A percentile compares a stretch with the other conserved stretches of the same genome.
Evolutionary conservation across 306 rosid genomes (phyloP).

Genomic region (Alnus rubra): DNA sequence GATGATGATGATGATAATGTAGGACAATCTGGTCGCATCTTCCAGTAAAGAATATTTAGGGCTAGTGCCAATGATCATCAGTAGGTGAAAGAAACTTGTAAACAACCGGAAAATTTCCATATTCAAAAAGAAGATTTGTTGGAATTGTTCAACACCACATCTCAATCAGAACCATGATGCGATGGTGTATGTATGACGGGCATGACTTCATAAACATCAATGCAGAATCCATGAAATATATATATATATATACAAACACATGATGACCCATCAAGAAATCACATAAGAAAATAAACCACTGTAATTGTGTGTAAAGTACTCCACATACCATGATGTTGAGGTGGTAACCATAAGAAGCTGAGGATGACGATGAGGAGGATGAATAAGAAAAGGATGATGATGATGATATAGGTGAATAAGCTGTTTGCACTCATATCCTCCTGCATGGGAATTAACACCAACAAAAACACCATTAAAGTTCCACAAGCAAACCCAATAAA

Average conservation of each 20-base stretch:
- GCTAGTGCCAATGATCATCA: not conserved
- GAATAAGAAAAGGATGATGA: slow-evolving; percentile 74
- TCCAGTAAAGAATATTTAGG: slow-evolving; percentile 2
- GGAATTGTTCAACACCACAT: not conserved
- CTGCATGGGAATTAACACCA: slow-evolving; percentile 39
- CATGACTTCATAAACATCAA: not conserved
- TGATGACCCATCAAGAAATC: not conserved
- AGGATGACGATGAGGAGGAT: slow-evolving; percentile 71
- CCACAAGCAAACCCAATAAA: not conserved
- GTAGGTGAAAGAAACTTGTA: not conserved
- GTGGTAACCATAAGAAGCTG: slow-evolving; percentile 70
- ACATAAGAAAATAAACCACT: no score
- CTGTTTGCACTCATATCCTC: slow-evolving; percentile 71
- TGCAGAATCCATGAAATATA: slow-evolving; percentile 4
- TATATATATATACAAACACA: not conserved
- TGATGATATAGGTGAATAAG: slow-evolving; percentile 64
- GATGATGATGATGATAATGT: not conserved
- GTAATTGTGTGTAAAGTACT: slow-evolving; percentile 11
- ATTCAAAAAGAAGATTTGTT: slow-evolving; percentile 2
- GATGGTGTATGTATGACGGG: not conserved
- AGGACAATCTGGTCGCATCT: not conserved
- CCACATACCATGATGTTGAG: slow-evolving; percentile 66
- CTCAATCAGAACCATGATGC: not conserved
- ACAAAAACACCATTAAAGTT: not conserved
- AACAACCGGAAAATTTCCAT: not conserved